Conservation (phyloP, 2,329 filamentous ascomycete species). For the Paracoccidioides lutzii region DNA sequence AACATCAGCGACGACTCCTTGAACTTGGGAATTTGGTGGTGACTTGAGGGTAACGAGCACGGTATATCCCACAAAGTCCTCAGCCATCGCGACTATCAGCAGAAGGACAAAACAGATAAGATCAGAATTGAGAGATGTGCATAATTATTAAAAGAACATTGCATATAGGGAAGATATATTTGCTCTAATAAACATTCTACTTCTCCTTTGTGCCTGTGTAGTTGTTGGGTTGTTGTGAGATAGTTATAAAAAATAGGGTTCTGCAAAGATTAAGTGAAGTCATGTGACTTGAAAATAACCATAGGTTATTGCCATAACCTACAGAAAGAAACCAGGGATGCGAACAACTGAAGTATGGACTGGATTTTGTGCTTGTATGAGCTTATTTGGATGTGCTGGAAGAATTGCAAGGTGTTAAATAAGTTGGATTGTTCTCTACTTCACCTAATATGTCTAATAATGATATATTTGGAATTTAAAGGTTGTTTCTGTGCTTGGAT, state of each 20-base stretch:
- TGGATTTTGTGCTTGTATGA: no score
- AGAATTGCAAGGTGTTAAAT: neutral
- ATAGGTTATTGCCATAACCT: no score
- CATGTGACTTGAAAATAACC: no score
- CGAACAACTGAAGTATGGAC: no score
- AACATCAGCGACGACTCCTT: conserved; percentile 58
- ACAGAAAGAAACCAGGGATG: no score
- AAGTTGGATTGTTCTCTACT: neutral
- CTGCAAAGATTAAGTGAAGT: no score
- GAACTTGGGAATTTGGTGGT: conserved; percentile 51
- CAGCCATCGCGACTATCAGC: conserved; percentile 41
- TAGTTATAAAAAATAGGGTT: neutral
- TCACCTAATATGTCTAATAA: neutral
- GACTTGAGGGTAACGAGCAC: conserved; percentile 60
- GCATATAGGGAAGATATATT: neutral
- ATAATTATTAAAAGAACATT: neutral
- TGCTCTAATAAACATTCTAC: neutral
- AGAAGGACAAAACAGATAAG: neutral
- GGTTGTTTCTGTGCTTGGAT: neutral
- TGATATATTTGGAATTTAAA: neutral
- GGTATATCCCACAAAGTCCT: conserved; percentile 60
- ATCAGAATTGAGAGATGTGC: neutral
- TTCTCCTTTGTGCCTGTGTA: no score
- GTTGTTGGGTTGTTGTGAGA: neutral
- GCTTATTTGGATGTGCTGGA: neutral